Evolutionary conservation across 108 stramenopile genomes (phyloP).

Genomic region (Pseudonitzschia delicatissima): DNA sequence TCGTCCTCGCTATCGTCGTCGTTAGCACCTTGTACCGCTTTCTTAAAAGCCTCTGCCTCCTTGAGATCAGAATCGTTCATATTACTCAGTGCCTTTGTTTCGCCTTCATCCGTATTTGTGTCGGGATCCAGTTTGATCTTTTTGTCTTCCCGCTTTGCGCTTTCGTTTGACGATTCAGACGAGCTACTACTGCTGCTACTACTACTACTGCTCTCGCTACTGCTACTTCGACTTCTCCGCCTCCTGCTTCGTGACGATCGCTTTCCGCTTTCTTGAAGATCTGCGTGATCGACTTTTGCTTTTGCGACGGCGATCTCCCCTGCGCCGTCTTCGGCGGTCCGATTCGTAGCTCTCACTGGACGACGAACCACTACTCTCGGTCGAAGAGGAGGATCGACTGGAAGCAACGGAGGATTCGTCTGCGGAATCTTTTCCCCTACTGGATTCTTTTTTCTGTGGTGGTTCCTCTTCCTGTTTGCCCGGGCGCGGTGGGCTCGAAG

Average conservation of each 20-base stretch:
- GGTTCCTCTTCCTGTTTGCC: constrained; percentile 3
- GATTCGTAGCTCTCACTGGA: constrained; percentile 13
- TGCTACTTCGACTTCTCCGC: constrained; percentile 16
- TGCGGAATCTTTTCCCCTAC: constrained; percentile 11
- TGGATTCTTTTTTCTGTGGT: neutral
- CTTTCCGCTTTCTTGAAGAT: constrained; percentile 1
- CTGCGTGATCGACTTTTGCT: neutral
- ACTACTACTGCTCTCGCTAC: constrained; percentile 34
- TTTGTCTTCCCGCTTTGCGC: constrained; percentile 23
- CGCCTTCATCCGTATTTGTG: constrained; percentile 14
- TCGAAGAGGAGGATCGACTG: constrained; percentile 31
- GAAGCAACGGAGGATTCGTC: constrained; percentile 35
- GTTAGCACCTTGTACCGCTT: constrained; percentile 53
- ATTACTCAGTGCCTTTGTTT: neutral
- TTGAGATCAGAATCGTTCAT: constrained; percentile 25
- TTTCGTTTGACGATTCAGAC: constrained; percentile 54
- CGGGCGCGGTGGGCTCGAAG: constrained; percentile 36
- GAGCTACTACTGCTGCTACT: constrained; percentile 58
- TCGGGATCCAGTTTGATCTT: constrained; percentile 13
- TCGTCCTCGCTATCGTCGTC: constrained; percentile 49
- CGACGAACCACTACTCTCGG: constrained; percentile 7
- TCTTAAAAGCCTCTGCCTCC: constrained; percentile 73
- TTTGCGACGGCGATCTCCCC: constrained; percentile 9
- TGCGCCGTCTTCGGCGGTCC: constrained; percentile 18
- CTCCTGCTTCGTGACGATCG: constrained; percentile 4